phyloP scores from a whole-genome alignment of 306 rosid genomes.

The Casuarina equisetifolia region DNA sequence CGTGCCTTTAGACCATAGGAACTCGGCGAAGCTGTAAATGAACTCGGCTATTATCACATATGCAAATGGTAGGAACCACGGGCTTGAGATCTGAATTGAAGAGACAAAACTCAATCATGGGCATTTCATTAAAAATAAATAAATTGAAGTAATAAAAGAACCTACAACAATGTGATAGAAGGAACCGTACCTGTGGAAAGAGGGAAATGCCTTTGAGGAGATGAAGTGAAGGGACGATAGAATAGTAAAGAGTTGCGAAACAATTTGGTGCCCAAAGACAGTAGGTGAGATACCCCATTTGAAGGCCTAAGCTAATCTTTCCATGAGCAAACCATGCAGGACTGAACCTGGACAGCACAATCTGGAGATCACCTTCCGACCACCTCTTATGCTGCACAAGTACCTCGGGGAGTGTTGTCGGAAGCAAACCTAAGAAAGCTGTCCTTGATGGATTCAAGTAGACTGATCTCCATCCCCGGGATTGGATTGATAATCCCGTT shows the following conservation, averaged over 20 bases:
- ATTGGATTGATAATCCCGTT: constrained; percentile 67
- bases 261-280: constrained; percentile 62
- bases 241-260: constrained; percentile 54
- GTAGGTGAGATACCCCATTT: constrained; percentile 52
- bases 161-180: neutral
- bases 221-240: constrained; percentile 62
- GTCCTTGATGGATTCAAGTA: constrained; percentile 61
- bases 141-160: too few relatives aligned
- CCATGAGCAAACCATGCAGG: constrained; percentile 57
- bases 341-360: constrained; percentile 58
- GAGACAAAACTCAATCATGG: constrained; percentile 2
- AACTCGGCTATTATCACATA: constrained; percentile 50
- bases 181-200: constrained; percentile 62
- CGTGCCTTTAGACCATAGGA: constrained; percentile 63
- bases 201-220: constrained; percentile 62
- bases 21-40: constrained; percentile 52
- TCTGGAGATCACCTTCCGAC: constrained; percentile 75
- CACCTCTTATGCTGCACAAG: constrained; percentile 83
- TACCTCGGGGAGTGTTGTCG: constrained; percentile 47
- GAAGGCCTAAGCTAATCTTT: constrained; percentile 60
- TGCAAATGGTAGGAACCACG: constrained; percentile 76
- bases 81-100: constrained; percentile 60
- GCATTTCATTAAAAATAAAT: neutral
- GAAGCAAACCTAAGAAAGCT: constrained; percentile 70
- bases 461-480: constrained; percentile 73